Evolutionary conservation across 805 yeast genomes (phyloP), one percentile per base, ranked within the genome.

Genomic region (Kodamaea restingae): DNA sequence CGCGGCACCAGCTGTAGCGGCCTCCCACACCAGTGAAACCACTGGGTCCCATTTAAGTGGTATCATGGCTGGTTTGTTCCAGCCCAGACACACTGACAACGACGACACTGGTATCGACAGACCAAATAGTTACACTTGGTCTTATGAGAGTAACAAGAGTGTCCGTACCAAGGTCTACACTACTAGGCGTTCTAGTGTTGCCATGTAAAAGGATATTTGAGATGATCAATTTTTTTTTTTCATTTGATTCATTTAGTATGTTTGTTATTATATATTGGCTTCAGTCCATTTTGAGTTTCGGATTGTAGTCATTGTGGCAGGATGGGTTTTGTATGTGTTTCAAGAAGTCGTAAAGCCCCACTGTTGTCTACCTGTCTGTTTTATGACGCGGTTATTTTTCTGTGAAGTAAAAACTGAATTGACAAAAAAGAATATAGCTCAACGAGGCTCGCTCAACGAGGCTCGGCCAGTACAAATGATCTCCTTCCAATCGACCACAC

Each of bases 1-100:
- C 57, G 83, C 81, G 48, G 97, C 93, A 32, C 98, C 99, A 49
- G 96, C 96, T 25, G 83, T 77, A 47, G 98, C 91, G 18, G 78
- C 87, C 34, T 66, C 75, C 39, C 67, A 73, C 35, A 44, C 73
- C 39, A 71, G 80, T 6, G 50, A 47, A 48, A 58, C 70, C 49
- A 49, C 67, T 42, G 65, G 65, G 35, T 34, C 54, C 22, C 51
- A 56, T 36, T 46, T 70, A 35, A 63, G 61, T 36, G 73, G 73
- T 52, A 61, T 65, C 18, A 65, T 71, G 51, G 55, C 69, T 25
- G 96, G 96, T 60, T 63, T 91, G 47, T 76, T 91, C 73, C 98
- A 91, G 70, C 97, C 96, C 65, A 84, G 88, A 70, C 78, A 80
- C 49, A 77, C 75, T 55, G 63, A 70, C 54, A 81, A 87, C 68